Evolutionary conservation across 345 rosid species (phyloP), one percentile per base, ranked within the genome.

Genomic region (Anacardium occidentale): DNA sequence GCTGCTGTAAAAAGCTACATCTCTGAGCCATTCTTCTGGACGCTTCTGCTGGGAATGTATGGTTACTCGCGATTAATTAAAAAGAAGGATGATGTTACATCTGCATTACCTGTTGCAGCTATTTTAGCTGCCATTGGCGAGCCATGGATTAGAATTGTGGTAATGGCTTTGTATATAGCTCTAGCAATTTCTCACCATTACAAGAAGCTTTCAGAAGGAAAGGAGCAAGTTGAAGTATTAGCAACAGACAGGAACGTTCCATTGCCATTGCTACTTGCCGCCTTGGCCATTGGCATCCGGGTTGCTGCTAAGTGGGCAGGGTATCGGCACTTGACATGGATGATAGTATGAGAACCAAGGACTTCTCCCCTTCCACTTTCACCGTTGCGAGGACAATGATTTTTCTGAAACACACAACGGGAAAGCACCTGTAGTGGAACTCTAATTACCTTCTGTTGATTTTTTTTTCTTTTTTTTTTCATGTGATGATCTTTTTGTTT

Each of bases 221-320:
- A 81, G 74, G 84, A 79, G 74, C 89, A 81, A 70, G 79, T 29
- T 8, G 86, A 85, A 75, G 84, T 50, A 55, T 72, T 63, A 29
- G 62, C 71, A 9, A 26, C 62, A 3, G 71, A 71, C 40, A 84
- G 75, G 70, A 78, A 75, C 64, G 77, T 89, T 45, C 93, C 90
- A 5, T 34, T 85, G 63, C 98, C 97, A 15, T 78, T 94, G 82
- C 67, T 89, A 50, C 81, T 77, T 18, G 93, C 87, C 12, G 97
- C 93, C 4, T 77, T 94, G 54, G 93, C 97, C 40, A 89, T 94
- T 55, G 98, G 97, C 2, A 82, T 94, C 66, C 86, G 86, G n/a
- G 74, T 87, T 51, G 90, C 95, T 74, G 95, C 97, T 47, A 89
- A 88, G 78, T 89, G 95, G 97, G 98, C 89, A 70, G 97, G 94